Evolutionary conservation across 2,329 filamentous ascomycete species (phyloP).

Genomic region (Ophiostoma quercus): DNA sequence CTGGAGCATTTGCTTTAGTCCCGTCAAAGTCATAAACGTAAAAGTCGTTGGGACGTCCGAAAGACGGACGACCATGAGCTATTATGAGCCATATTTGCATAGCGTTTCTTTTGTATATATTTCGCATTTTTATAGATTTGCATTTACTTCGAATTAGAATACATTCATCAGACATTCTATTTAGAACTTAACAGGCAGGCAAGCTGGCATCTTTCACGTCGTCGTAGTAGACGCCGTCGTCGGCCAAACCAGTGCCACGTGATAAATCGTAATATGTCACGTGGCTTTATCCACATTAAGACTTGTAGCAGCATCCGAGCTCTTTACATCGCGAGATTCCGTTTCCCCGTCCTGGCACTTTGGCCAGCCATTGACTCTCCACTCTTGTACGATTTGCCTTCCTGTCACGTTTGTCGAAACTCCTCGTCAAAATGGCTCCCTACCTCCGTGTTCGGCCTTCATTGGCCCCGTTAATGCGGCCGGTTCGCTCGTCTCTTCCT

Average conservation of each 20-base stretch:
- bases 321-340: not conserved
- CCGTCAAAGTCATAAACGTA: slow-evolving; percentile 12
- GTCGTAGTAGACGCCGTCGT: not conserved
- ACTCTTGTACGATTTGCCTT: too few species aligned
- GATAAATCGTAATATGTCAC: not conserved
- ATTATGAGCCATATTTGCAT: not conserved
- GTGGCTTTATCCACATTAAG: not conserved
- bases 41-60: not conserved
- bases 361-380: slow-evolving; percentile 23
- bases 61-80: not conserved
- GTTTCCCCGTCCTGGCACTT: slow-evolving; percentile 1
- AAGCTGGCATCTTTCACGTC: not conserved
- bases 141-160: not conserved
- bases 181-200: not conserved
- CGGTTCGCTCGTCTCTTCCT: not conserved
- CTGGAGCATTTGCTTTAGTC: not conserved
- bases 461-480: slow-evolving; percentile 22
- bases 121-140: not conserved
- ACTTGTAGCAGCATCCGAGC: not conserved
- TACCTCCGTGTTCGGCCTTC: slow-evolving; percentile 31
- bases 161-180: not conserved
- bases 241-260: not conserved
- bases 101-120: not conserved
- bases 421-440: slow-evolving; percentile 32
- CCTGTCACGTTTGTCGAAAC: not conserved